phyloP scores from a whole-genome alignment of 2,329 filamentous ascomycete genomes.

The Exserohilum turcica region DNA sequence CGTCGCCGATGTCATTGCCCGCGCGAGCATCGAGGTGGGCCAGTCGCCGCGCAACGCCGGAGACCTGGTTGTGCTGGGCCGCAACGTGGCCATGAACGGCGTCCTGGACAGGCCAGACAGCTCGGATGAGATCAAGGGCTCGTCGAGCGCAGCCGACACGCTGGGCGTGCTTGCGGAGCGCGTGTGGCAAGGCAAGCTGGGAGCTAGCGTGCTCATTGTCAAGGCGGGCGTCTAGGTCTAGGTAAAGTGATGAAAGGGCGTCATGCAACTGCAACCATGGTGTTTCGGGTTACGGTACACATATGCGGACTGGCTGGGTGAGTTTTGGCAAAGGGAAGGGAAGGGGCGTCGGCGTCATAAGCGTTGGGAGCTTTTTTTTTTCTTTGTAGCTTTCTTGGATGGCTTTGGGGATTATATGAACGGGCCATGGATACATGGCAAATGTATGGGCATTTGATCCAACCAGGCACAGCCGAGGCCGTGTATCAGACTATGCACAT shows the following conservation, averaged over 20 bases:
- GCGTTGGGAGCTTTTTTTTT: neutral
- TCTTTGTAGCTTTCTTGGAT: neutral
- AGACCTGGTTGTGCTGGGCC: constrained; percentile 71
- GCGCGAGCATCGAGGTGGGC: constrained; percentile 65
- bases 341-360: neutral
- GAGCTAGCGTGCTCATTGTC: constrained; percentile 71
- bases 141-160: constrained; percentile 48
- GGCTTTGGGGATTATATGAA: too few species aligned
- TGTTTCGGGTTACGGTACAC: too few species aligned
- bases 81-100: constrained; percentile 45
- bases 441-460: too few species aligned
- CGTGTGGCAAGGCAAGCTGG: constrained; percentile 63
- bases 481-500: too few species aligned
- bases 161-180: constrained; percentile 66
- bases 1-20: constrained; percentile 55
- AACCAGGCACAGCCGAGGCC: too few species aligned
- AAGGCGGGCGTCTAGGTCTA: constrained; percentile 60
- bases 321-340: too few species aligned
- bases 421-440: too few species aligned
- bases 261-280: too few species aligned
- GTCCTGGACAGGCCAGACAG: constrained; percentile 34
- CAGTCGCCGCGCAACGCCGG: constrained; percentile 68
- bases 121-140: constrained; percentile 47
- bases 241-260: too few species aligned
- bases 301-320: too few species aligned